Percentiles rank a stretch among this genome's conserved stretches.
phyloP scores from a whole-genome alignment of 768 basidiomycete species.

The Pisolithus sp. region DNA sequence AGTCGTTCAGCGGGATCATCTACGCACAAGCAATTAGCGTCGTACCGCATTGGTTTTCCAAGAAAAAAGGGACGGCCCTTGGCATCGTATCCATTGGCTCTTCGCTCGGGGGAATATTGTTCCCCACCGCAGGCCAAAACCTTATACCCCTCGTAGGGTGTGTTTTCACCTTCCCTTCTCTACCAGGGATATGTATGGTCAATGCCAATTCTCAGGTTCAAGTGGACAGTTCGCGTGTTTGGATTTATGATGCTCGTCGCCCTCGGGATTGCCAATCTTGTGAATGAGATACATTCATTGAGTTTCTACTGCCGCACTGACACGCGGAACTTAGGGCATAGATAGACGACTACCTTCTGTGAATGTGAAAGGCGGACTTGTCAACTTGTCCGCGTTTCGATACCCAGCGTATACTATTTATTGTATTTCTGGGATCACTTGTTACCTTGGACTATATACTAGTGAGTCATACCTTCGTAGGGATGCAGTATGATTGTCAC shows the following conservation, averaged over 20 bases:
- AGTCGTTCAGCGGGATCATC: constrained; percentile 46
- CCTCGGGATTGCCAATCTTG: constrained; percentile 51
- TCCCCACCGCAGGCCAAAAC: constrained; percentile 55
- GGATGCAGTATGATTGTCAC: neutral
- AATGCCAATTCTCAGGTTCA: constrained; percentile 42
- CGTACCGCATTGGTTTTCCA: constrained; percentile 70
- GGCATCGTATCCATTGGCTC: constrained; percentile 61
- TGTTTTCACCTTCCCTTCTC: constrained; percentile 11
- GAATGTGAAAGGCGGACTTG: constrained; percentile 48
- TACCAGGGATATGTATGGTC: neutral
- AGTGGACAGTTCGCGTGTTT: constrained; percentile 69
- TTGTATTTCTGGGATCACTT: constrained; percentile 47
- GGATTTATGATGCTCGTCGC: constrained; percentile 53
- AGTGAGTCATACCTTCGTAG: constrained; percentile 27
- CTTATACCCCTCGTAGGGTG: constrained; percentile 53
- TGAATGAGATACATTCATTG: constrained; percentile 21
- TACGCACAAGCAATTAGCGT: constrained; percentile 57
- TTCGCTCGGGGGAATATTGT: constrained; percentile 60
- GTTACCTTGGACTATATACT: constrained; percentile 68
- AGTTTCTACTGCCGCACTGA: neutral
- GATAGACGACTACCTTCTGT: constrained; percentile 49
- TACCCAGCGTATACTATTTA: constrained; percentile 47
- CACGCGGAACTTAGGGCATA: constrained; percentile 16
- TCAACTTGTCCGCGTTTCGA: constrained; percentile 47
- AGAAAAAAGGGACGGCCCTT: constrained; percentile 47